Conservation (phyloP, 306 rosid genomes). For the Vigna unguiculata region DNA sequence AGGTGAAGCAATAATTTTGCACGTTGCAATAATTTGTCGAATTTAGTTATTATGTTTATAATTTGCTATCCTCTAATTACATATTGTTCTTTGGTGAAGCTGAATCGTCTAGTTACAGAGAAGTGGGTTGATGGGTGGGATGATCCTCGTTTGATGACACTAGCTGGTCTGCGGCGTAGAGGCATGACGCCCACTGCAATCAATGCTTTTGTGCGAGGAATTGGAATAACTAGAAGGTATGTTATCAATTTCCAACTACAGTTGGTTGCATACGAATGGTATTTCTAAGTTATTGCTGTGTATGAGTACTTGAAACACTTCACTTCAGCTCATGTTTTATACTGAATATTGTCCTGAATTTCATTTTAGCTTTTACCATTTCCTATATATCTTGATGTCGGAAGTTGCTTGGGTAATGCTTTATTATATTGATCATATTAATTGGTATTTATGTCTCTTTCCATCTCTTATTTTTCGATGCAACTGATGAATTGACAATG, state of each 20-base stretch:
- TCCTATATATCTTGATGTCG: not conserved
- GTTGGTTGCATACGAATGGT: not conserved
- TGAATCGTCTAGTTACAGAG: conserved; percentile 86
- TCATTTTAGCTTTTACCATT: not conserved
- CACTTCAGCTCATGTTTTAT: conserved; percentile 17
- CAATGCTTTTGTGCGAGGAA: conserved; percentile 93
- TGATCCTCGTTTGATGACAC: conserved; percentile 97
- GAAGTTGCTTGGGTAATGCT: conserved; percentile 10
- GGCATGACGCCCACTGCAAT: conserved; percentile 87
- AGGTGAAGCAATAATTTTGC: conserved; percentile 59
- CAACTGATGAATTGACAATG: not conserved
- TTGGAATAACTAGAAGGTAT: conserved; percentile 98
- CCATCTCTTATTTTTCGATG: not conserved
- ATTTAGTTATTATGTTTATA: conserved; percentile 19
- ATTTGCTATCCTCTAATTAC: conserved; percentile 26
- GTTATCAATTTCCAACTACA: conserved; percentile 18
- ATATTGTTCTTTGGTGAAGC: conserved; percentile 54
- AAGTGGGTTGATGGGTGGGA: conserved; percentile 99
- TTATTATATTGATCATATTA: not conserved
- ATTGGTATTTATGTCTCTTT: not conserved
- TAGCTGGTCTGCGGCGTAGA: conserved; percentile 92
- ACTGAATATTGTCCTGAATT: conserved; percentile 4
- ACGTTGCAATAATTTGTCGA: conserved; percentile 3
- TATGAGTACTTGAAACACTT: conserved; percentile 1
- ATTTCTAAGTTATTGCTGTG: conserved; percentile 9